These are phyloP conservation scores for Komagataella mondaviorum DNA, from an alignment of 805 yeast species.

Conservation along the genomic window DNA sequence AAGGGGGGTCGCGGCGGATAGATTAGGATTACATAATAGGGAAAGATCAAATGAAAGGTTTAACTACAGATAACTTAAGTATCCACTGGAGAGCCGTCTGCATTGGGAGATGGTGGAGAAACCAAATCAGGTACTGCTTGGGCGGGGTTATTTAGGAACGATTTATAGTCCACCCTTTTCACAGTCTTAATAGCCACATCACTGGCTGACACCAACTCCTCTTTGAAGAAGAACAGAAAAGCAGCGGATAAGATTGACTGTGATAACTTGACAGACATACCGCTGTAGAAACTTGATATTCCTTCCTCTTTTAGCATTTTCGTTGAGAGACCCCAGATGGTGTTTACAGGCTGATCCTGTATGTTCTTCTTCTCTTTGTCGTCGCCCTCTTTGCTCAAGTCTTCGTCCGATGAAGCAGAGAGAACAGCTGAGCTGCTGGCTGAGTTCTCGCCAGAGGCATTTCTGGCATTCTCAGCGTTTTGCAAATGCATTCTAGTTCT, in stretches of 20 bases:
- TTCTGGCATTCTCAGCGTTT: slow-evolving; percentile 10
- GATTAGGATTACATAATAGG: neutral
- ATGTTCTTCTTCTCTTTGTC: slow-evolving; percentile 10
- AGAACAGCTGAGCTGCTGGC: slow-evolving; percentile 1
- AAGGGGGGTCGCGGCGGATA: neutral
- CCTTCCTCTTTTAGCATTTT: slow-evolving; percentile 63
- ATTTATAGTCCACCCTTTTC: slow-evolving; percentile 8
- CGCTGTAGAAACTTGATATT: slow-evolving; percentile 63
- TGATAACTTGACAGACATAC: slow-evolving; percentile 62
- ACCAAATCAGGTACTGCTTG: neutral
- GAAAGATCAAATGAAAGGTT: neutral
- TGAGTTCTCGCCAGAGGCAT: neutral
- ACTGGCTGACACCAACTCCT: slow-evolving; percentile 57
- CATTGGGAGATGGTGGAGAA: neutral
- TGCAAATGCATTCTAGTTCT: slow-evolving; percentile 80
- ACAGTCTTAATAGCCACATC: slow-evolving; percentile 32
- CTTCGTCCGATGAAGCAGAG: slow-evolving; percentile 2
- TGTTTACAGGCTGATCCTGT: slow-evolving; percentile 6
- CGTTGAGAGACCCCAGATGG: slow-evolving; percentile 36
- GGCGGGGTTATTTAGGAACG: neutral
- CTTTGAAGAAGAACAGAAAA: slow-evolving; percentile 81
- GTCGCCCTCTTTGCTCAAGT: slow-evolving; percentile 9
- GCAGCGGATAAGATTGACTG: slow-evolving; percentile 87
- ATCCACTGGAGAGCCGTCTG: neutral
- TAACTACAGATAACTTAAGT: neutral